These are phyloP conservation scores for Theileria parva DNA, from an alignment of 169 alveolate species.

Conservation along the genomic window DNA sequence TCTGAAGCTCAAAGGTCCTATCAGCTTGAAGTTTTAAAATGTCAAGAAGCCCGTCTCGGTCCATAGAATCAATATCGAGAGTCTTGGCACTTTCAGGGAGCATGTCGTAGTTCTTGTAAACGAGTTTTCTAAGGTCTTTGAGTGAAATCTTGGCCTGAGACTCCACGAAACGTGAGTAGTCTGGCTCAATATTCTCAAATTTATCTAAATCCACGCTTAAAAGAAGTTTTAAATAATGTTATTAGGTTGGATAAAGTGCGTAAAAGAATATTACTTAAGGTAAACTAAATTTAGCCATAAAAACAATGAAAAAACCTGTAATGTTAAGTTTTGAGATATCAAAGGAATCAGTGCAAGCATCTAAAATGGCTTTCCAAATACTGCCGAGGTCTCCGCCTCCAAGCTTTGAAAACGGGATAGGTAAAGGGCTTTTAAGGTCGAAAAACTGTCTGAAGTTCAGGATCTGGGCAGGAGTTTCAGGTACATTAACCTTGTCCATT, in stretches of 20 bases:
- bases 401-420: constrained; percentile 55
- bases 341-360: constrained; percentile 52
- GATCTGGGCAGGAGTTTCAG: constrained; percentile 59
- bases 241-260: not conserved
- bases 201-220: constrained; percentile 13
- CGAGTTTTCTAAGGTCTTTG: constrained; percentile 47
- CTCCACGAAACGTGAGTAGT: constrained; percentile 43
- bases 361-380: constrained; percentile 61
- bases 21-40: constrained; percentile 55
- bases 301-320: constrained; percentile 5
- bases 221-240: not conserved
- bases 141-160: constrained; percentile 45
- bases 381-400: constrained; percentile 63
- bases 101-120: constrained; percentile 54
- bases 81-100: constrained; percentile 61
- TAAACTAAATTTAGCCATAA: not conserved
- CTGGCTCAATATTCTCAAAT: constrained; percentile 34
- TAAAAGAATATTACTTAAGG: no score
- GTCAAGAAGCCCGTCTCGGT: constrained; percentile 54
- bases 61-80: constrained; percentile 45
- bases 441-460: constrained; percentile 42
- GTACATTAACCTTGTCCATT: constrained; percentile 62
- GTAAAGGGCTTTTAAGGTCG: constrained; percentile 52
- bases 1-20: constrained; percentile 39
- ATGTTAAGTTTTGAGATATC: constrained; percentile 31